Conservation (phyloP, 208 protist genomes). For the Herpetomonas muscarum region DNA sequence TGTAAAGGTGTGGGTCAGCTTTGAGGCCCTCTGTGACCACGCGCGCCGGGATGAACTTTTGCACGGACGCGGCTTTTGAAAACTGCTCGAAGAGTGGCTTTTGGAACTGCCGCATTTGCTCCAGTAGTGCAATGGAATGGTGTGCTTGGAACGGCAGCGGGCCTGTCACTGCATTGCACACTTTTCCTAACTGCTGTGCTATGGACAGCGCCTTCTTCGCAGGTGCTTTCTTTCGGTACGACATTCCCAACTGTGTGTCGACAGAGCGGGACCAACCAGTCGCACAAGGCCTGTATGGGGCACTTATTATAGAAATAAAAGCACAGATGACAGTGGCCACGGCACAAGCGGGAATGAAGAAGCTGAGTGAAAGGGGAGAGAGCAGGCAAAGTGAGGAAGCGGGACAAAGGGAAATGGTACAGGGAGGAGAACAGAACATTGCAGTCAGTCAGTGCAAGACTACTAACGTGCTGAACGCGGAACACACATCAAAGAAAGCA, state of each 20-base stretch:
- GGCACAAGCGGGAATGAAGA: neutral
- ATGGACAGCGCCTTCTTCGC: constrained; percentile 36
- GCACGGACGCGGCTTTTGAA: constrained; percentile 41
- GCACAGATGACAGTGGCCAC: neutral
- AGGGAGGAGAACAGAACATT: neutral
- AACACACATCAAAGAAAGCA: too few relatives aligned
- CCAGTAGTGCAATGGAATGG: constrained; percentile 65
- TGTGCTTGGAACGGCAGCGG: constrained; percentile 75
- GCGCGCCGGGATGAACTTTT: constrained; percentile 55
- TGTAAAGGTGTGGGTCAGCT: constrained; percentile 24
- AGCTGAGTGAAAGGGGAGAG: constrained; percentile 1
- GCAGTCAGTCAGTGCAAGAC: too few relatives aligned
- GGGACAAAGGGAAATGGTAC: neutral
- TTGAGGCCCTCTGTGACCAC: constrained; percentile 20
- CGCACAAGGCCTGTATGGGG: neutral
- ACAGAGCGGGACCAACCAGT: too few relatives aligned
- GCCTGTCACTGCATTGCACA: constrained; percentile 47
- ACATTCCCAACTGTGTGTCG: too few relatives aligned
- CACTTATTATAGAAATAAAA: neutral
- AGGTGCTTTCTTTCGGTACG: constrained; percentile 60
- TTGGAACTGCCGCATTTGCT: constrained; percentile 52
- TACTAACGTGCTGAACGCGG: too few relatives aligned
- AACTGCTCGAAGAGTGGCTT: constrained; percentile 47
- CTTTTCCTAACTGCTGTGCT: constrained; percentile 49
- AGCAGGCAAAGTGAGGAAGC: neutral